Conservation (phyloP, 768 basidiomycete species). For the Rubroboletus satanas region DNA sequence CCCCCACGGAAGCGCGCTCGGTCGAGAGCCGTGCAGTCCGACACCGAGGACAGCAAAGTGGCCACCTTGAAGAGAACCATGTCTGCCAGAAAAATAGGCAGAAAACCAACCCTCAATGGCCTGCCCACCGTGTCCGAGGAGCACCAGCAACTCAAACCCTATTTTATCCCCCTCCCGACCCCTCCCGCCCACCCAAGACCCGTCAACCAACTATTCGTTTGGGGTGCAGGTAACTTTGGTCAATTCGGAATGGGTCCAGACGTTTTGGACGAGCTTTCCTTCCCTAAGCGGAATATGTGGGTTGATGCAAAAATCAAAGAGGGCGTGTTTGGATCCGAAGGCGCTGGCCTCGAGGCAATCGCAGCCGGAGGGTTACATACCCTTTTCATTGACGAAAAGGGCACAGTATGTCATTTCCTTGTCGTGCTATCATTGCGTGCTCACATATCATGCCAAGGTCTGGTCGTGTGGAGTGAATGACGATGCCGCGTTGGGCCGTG, state of each 20-base stretch:
- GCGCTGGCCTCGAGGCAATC: constrained; percentile 78
- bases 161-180: constrained; percentile 63
- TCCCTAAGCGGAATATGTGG: constrained; percentile 75
- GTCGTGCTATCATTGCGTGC: not conserved
- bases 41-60: constrained; percentile 39
- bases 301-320: constrained; percentile 70
- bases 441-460: constrained; percentile 42
- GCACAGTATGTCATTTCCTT: constrained; percentile 60
- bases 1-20: constrained; percentile 46
- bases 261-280: constrained; percentile 63
- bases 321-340: constrained; percentile 64
- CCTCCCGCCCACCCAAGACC: constrained; percentile 58
- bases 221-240: constrained; percentile 92
- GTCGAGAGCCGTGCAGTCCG: constrained; percentile 37
- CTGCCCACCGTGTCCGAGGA: constrained; percentile 30
- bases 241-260: constrained; percentile 91
- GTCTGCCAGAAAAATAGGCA: constrained; percentile 27
- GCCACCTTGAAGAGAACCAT: constrained; percentile 24
- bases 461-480: constrained; percentile 89
- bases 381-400: constrained; percentile 83
- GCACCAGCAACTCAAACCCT: constrained; percentile 46
- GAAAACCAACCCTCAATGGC: constrained; percentile 31
- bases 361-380: constrained; percentile 88
- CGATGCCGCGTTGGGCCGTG: constrained; percentile 80
- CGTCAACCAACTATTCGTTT: constrained; percentile 72